Base-by-base conservation (phyloP, 352 stramenopile species). In the Phytophthora fragariaefolia region DNA sequence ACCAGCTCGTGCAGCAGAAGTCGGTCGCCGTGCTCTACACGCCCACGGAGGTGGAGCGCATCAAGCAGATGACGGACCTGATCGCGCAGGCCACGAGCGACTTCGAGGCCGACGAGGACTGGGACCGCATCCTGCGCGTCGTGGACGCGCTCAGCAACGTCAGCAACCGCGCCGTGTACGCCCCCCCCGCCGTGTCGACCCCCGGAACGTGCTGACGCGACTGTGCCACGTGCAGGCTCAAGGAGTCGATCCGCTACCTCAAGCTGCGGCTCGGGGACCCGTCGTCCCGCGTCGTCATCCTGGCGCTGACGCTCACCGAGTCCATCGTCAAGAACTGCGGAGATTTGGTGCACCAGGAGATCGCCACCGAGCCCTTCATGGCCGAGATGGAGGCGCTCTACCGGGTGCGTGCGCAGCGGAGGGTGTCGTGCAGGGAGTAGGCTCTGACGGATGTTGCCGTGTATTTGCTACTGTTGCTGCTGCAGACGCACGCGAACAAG, bases 1-100 rank as follows among this genome's bases (percentile, higher is more conserved):
- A 79, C 45, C 80, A 91, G 51, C 73, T 93, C 40, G 82, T 94
- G 62, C 86, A 94, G 78, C 82, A 94, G 62, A 94, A 94, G 57
- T 81, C 83, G 15, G 83, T 92, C 30, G 74, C 80, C 3, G 82
- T 90, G 53, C 67, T 91, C 30, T 94, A 92, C 72, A 89, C 82
- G 54, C 86, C 85, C 20, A 87, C 65, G 48, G 80, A 90, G 58
- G 79, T 91, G 50, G 80, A 91, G 53, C 83, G 82, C 53, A 92
- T 94, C 70, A 85, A 89, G 63, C 68, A 71, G 62, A 78, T 95
- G 66, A 87, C 81, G 2, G 82, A 91, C 28, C 74, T 92, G 47
- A 91, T 95, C 38, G 51, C 69, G 34, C 62, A 81, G 17, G 86
- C 86, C 43, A 95, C 86, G n/a, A 84, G 62, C 43, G 86, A 92